A percentile compares a stretch with the other conserved stretches of the same genome.
phyloP scores from a whole-genome alignment of 129 eudicot genomes.

The Artemisia tridentata region DNA sequence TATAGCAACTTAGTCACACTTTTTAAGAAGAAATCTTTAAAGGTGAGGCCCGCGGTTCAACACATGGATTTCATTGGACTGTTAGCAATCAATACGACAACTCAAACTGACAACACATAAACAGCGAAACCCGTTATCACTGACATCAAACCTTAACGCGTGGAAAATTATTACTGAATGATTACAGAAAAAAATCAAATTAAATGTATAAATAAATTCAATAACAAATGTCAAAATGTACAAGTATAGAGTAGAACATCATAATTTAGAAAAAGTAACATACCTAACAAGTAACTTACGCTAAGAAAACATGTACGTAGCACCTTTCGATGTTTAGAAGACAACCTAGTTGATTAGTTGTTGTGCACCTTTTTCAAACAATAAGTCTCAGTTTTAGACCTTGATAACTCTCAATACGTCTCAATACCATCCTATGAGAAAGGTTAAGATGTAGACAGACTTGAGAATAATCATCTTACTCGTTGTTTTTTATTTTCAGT shows the following conservation, averaged over 20 bases:
- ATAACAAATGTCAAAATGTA: constrained; percentile 25
- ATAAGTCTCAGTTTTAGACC: too few relatives aligned
- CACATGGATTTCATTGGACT: constrained; percentile 33
- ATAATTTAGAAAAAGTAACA: neutral
- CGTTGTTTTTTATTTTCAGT: neutral
- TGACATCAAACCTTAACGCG: constrained; percentile 22
- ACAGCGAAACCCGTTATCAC: constrained; percentile 7
- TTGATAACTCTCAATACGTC: too few relatives aligned
- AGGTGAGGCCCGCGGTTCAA: constrained; percentile 1
- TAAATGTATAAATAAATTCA: constrained; percentile 10
- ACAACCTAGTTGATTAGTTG: too few relatives aligned
- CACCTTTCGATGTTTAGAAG: too few relatives aligned
- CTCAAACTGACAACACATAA: constrained; percentile 25
- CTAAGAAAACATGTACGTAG: too few relatives aligned
- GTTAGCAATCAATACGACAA: constrained; percentile 29
- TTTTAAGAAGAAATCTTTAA: too few relatives aligned
- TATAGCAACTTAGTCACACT: too few relatives aligned
- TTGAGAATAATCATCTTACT: too few relatives aligned
- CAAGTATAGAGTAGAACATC: constrained; percentile 20
- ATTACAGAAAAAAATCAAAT: neutral
- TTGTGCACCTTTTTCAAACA: constrained; percentile 14
- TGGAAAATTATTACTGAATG: constrained; percentile 12
- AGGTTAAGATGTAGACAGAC: too few relatives aligned
- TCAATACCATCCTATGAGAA: too few relatives aligned
- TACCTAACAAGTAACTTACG: constrained; percentile 23